Evolutionary conservation across 176 grass and related monocot genomes (phyloP).

Genomic region (Oryza nivara): DNA sequence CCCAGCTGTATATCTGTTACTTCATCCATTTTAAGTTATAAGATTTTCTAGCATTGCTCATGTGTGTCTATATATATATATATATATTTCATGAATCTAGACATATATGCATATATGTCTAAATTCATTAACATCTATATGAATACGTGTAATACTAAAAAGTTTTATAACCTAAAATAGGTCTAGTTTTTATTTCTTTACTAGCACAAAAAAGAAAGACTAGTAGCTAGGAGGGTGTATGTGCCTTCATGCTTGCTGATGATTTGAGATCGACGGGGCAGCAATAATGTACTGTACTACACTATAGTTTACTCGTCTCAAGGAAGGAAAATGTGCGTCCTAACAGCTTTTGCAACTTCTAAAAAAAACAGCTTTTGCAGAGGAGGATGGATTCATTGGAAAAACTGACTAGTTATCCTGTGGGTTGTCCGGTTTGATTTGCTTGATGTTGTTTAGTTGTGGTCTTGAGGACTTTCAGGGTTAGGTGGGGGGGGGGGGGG

Average conservation of each 20-base stretch:
- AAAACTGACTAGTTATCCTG: conserved; percentile 3
- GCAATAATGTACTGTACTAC: neutral
- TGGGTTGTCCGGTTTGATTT: conserved; percentile 16
- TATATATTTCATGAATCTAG: too few relatives aligned
- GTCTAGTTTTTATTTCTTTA: neutral
- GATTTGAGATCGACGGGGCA: conserved; percentile 15
- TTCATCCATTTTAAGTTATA: too few relatives aligned
- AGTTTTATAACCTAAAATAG: too few relatives aligned
- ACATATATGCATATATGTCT: too few relatives aligned
- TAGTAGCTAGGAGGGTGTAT: neutral
- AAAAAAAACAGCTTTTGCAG: neutral
- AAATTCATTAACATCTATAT: too few relatives aligned
- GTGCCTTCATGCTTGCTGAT: neutral
- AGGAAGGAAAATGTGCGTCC: neutral
- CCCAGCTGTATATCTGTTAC: neutral
- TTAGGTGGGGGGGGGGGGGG: conserved; percentile 28
- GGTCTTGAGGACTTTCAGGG: neutral
- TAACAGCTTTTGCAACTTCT: neutral
- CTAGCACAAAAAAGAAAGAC: conserved; percentile 6
- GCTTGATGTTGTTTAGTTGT: conserved; percentile 8
- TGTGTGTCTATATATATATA: too few relatives aligned
- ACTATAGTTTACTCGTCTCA: neutral
- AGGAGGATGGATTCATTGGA: conserved; percentile 3
- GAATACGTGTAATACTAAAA: too few relatives aligned
- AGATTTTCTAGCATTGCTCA: too few relatives aligned